These are phyloP conservation scores for Cyathus striatus DNA, from an alignment of 768 basidiomycete genomes.

Conservation along the genomic window DNA sequence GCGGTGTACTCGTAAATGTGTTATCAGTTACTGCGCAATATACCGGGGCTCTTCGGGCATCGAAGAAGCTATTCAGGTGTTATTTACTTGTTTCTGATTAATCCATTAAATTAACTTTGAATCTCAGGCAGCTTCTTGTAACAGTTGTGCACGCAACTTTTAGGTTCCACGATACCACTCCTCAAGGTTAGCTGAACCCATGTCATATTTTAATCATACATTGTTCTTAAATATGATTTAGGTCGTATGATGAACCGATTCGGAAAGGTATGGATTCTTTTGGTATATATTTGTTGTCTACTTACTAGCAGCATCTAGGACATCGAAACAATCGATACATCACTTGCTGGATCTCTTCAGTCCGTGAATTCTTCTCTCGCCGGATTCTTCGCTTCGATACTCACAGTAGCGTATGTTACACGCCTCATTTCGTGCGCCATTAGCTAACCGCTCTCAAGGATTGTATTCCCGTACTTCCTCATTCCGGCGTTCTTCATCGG, in stretches of 20 bases:
- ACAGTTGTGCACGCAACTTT: slow-evolving; percentile 79
- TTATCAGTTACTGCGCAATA: slow-evolving; percentile 48
- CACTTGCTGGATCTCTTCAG: slow-evolving; percentile 62
- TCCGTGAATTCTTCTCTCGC: slow-evolving; percentile 77
- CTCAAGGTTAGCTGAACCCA: slow-evolving; percentile 49
- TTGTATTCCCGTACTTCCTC: slow-evolving; percentile 83
- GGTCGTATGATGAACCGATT: slow-evolving; percentile 87
- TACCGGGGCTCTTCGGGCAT: slow-evolving; percentile 52
- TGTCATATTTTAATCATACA: neutral
- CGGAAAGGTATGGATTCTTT: slow-evolving; percentile 44
- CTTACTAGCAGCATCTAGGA: slow-evolving; percentile 36
- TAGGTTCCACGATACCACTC: slow-evolving; percentile 81
- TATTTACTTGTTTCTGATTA: no score
- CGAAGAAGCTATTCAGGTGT: slow-evolving; percentile 35
- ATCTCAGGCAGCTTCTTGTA: slow-evolving; percentile 50
- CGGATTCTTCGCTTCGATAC: slow-evolving; percentile 68
- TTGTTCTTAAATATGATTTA: slow-evolving; percentile 13
- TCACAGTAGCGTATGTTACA: slow-evolving; percentile 59
- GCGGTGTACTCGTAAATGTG: slow-evolving; percentile 41
- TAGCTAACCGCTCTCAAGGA: slow-evolving; percentile 22
- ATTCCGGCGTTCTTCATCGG: slow-evolving; percentile 74
- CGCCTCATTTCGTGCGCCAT: slow-evolving; percentile 1
- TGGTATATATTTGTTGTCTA: slow-evolving; percentile 3
- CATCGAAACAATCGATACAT: slow-evolving; percentile 81
- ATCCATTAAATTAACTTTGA: no score